A percentile compares a stretch with the other conserved stretches of the same genome.
Conservation (phyloP, 2,329 filamentous ascomycete species). For the Pseudogymnoascus sp. region DNA sequence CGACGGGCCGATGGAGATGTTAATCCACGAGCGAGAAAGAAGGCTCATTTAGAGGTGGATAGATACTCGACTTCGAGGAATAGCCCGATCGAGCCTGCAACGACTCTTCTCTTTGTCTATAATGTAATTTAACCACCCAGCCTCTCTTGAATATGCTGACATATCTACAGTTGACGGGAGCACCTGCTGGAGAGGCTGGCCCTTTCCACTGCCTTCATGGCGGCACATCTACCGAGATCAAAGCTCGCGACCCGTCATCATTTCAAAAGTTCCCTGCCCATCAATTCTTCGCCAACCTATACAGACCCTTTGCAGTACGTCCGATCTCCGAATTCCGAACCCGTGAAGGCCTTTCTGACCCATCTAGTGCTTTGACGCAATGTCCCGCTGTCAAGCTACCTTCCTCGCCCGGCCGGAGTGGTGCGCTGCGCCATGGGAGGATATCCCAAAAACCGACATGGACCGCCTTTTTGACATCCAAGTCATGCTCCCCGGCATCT, state of each 20-base stretch:
- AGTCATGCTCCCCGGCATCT: constrained; percentile 38
- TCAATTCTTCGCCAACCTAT: constrained; percentile 49
- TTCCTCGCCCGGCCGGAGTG: constrained; percentile 45
- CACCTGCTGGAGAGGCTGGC: constrained; percentile 17
- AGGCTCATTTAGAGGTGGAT: neutral
- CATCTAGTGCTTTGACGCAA: constrained; percentile 36
- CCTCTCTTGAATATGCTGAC: neutral
- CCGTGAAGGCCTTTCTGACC: neutral
- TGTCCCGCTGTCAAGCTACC: constrained; percentile 41
- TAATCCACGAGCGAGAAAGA: neutral
- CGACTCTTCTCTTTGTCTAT: neutral
- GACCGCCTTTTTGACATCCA: constrained; percentile 46
- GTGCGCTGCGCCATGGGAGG: constrained; percentile 42
- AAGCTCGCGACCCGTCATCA: constrained; percentile 35
- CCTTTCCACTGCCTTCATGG: constrained; percentile 30
- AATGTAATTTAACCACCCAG: neutral
- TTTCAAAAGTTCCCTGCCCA: constrained; percentile 46
- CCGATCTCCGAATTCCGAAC: neutral
- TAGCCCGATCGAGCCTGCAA: neutral
- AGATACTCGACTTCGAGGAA: neutral
- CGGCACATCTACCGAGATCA: constrained; percentile 29
- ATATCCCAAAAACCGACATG: constrained; percentile 41
- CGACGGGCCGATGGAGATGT: neutral
- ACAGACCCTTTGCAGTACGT: constrained; percentile 44
- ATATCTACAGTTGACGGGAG: constrained; percentile 14